phyloP scores from a whole-genome alignment of 768 basidiomycete species.

The Psilocybe azurescens region DNA sequence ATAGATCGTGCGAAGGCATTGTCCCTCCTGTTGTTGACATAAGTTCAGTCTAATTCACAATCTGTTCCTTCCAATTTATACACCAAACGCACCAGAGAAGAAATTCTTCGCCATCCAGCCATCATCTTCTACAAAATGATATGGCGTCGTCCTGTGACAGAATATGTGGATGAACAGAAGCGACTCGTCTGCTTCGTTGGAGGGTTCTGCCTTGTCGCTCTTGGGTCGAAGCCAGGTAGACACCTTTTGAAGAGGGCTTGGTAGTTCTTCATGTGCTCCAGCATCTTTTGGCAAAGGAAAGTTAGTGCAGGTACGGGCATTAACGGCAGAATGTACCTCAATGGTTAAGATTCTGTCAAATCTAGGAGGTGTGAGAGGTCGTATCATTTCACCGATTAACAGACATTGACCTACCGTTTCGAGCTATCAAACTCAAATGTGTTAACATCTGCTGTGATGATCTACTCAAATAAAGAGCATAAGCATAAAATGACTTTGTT shows the following conservation, averaged over 20 bases:
- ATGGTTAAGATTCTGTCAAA: conserved; percentile 77
- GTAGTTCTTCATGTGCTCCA: conserved; percentile 83
- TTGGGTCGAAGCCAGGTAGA: conserved; percentile 66
- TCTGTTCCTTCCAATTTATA: neutral
- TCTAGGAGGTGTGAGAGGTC: conserved; percentile 33
- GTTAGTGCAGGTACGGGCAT: neutral
- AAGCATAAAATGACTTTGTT: neutral
- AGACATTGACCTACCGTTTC: conserved; percentile 36
- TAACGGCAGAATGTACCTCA: conserved; percentile 44
- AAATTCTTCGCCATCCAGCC: conserved; percentile 81
- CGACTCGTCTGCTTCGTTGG: conserved; percentile 38
- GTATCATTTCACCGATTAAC: neutral
- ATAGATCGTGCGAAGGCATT: conserved; percentile 71
- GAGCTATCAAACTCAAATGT: conserved; percentile 58
- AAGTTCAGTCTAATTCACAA: neutral
- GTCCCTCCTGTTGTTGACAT: conserved; percentile 54
- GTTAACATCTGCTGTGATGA: conserved; percentile 76
- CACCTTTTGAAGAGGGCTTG: conserved; percentile 63
- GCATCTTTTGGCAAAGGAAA: conserved; percentile 48
- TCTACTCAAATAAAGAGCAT: conserved; percentile 34
- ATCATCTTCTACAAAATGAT: conserved; percentile 71
- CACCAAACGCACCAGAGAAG: conserved; percentile 51
- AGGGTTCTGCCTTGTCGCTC: neutral
- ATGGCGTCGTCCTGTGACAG: conserved; percentile 65
- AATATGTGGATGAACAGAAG: conserved; percentile 76